A percentile compares a stretch with the other conserved stretches of the same genome.
Evolutionary conservation across 2,329 filamentous ascomycete genomes (phyloP).

Genomic region (Calonectria crousiana): DNA sequence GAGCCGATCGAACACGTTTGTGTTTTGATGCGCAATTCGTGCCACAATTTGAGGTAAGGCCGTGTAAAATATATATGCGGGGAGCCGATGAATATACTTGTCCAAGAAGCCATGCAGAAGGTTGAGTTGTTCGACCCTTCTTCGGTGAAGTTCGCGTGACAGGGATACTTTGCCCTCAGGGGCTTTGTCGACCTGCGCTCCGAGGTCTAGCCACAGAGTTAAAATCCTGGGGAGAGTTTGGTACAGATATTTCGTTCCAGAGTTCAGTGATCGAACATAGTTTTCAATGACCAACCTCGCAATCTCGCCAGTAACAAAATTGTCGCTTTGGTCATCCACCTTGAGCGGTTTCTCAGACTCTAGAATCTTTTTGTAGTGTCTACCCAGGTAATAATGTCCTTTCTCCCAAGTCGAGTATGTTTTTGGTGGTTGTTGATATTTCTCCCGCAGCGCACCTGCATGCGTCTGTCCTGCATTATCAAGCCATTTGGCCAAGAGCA

Average conservation of each 20-base stretch:
- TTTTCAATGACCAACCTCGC: constrained; percentile 94
- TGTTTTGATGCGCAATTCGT: constrained; percentile 90
- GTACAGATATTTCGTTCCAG: constrained; percentile 95
- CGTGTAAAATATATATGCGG: constrained; percentile 83
- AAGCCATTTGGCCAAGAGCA: constrained; percentile 96
- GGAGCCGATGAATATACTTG: constrained; percentile 81
- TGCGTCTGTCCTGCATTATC: constrained; percentile 95
- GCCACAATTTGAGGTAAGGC: constrained; percentile 93
- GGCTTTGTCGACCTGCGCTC: constrained; percentile 76
- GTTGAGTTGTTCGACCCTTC: constrained; percentile 74
- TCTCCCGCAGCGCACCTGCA: constrained; percentile 80
- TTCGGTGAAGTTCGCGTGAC: constrained; percentile 64
- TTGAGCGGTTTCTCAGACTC: constrained; percentile 88
- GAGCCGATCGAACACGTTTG: constrained; percentile 80
- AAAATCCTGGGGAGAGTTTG: constrained; percentile 92
- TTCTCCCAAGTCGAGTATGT: constrained; percentile 87
- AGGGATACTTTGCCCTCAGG: constrained; percentile 67
- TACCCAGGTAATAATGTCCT: constrained; percentile 95
- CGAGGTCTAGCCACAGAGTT: constrained; percentile 94
- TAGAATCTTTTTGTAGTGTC: constrained; percentile 96
- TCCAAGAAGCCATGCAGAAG: constrained; percentile 80
- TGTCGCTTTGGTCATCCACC: constrained; percentile 80
- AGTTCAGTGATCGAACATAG: constrained; percentile 87
- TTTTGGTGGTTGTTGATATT: constrained; percentile 86
- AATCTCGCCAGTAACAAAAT: constrained; percentile 83